phyloP scores from a whole-genome alignment of 768 basidiomycete genomes.

The Lyophyllum atratum region DNA sequence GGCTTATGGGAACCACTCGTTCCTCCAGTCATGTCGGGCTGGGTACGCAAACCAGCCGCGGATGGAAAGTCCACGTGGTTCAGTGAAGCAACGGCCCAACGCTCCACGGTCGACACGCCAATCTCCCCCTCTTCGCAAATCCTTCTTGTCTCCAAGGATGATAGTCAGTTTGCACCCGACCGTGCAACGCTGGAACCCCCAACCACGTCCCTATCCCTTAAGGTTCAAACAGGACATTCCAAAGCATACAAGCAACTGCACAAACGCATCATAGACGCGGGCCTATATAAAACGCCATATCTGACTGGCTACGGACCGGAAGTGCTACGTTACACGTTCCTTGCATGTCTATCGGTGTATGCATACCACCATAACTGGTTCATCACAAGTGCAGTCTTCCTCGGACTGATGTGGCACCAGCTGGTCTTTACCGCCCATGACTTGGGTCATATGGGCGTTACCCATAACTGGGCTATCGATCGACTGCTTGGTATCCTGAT shows the following conservation, averaged over 20 bases:
- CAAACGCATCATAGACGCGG: conserved; percentile 69
- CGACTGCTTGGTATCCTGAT: conserved; percentile 77
- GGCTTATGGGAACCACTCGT: conserved; percentile 74
- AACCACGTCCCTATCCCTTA: conserved; percentile 53
- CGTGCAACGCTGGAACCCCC: conserved; percentile 52
- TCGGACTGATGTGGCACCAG: conserved; percentile 95
- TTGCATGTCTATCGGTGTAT: conserved; percentile 60
- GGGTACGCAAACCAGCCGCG: conserved; percentile 54
- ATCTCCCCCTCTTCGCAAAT: conserved; percentile 50
- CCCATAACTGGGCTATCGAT: conserved; percentile 83
- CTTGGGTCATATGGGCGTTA: conserved; percentile 93
- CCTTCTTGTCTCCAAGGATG: conserved; percentile 55
- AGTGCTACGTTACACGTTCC: conserved; percentile 70
- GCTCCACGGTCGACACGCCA: conserved; percentile 29
- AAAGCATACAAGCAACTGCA: conserved; percentile 82
- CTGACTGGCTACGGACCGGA: conserved; percentile 90
- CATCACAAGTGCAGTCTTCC: conserved; percentile 71
- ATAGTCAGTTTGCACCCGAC: conserved; percentile 36
- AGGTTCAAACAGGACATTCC: conserved; percentile 67
- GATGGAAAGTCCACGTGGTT: conserved; percentile 56
- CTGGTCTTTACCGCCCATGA: conserved; percentile 92
- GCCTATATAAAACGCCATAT: conserved; percentile 84
- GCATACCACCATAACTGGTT: conserved; percentile 69
- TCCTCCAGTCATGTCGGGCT: conserved; percentile 86
- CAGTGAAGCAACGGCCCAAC: conserved; percentile 56